Evolutionary conservation across 2,329 filamentous ascomycete genomes (phyloP).

Genomic region (Penicillium sp.): DNA sequence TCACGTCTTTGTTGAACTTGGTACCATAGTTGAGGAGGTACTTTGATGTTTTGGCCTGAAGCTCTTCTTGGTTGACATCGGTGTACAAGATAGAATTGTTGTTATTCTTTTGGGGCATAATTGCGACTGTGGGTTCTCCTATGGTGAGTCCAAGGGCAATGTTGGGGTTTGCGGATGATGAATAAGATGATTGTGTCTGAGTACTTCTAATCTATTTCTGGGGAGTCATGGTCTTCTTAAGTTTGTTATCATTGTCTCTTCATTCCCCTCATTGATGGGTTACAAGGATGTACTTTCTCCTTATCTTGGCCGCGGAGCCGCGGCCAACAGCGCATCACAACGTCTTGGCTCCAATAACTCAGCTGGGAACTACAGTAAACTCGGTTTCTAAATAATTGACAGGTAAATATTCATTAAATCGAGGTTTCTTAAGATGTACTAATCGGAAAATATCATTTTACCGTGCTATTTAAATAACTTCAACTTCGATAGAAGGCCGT

Average conservation of each 20-base stretch:
- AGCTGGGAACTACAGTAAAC: neutral
- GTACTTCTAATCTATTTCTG: neutral
- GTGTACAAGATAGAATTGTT: neutral
- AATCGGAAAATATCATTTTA: too few relatives aligned
- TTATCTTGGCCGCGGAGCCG: conserved; percentile 3
- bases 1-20: conserved; percentile 14
- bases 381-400: neutral
- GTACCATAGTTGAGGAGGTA: conserved; percentile 14
- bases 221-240: neutral
- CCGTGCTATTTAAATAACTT: too few relatives aligned
- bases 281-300: neutral
- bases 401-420: too few relatives aligned
- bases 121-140: neutral
- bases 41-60: conserved; percentile 3
- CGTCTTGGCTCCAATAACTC: neutral
- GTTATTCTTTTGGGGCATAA: neutral
- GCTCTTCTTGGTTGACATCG: conserved; percentile 1
- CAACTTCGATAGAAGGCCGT: too few relatives aligned
- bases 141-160: neutral
- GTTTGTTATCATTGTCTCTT: neutral
- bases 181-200: too few relatives aligned
- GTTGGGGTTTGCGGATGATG: neutral
- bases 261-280: neutral
- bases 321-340: neutral
- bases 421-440: too few relatives aligned